Evolutionary conservation across 75 land plant genomes (phyloP).

Genomic region (Selaginella tamariscina): DNA sequence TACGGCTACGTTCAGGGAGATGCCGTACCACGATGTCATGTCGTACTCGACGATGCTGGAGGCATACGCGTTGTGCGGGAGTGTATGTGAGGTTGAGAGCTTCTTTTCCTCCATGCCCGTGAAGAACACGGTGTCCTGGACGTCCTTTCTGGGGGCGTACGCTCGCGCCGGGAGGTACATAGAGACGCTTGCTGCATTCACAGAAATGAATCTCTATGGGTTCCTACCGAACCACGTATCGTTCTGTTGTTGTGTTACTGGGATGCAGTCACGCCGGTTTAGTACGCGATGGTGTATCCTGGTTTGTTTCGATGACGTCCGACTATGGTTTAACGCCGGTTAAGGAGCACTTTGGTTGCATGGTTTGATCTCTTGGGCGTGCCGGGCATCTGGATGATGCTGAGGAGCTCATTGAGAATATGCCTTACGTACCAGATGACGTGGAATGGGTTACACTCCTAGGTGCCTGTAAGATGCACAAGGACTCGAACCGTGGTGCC

Average conservation of each 20-base stretch:
- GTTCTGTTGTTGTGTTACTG: not conserved
- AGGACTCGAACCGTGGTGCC: not conserved
- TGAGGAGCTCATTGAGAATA: conserved; percentile 4
- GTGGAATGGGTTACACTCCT: conserved; percentile 17
- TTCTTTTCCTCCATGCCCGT: not conserved
- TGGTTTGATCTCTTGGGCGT: not conserved
- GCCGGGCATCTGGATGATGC: conserved; percentile 15
- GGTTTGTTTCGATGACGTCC: not conserved
- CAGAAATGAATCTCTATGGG: not conserved
- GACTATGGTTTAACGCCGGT: not conserved
- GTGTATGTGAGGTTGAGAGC: not conserved
- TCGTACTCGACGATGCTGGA: not conserved
- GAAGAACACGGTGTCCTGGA: not conserved
- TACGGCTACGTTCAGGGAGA: not conserved
- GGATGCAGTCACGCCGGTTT: not conserved
- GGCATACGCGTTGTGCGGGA: not conserved
- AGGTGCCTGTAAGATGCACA: conserved; percentile 15
- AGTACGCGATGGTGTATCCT: not conserved
- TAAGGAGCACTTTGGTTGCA: not conserved
- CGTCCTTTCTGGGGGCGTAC: not conserved
- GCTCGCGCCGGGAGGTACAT: not conserved
- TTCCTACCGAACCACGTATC: not conserved
- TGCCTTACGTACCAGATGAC: conserved; percentile 13
- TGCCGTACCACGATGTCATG: not conserved
- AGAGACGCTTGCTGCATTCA: not conserved